Evolutionary conservation across 2,329 filamentous ascomycete genomes (phyloP).

Genomic region (Diplocarpon mali): DNA sequence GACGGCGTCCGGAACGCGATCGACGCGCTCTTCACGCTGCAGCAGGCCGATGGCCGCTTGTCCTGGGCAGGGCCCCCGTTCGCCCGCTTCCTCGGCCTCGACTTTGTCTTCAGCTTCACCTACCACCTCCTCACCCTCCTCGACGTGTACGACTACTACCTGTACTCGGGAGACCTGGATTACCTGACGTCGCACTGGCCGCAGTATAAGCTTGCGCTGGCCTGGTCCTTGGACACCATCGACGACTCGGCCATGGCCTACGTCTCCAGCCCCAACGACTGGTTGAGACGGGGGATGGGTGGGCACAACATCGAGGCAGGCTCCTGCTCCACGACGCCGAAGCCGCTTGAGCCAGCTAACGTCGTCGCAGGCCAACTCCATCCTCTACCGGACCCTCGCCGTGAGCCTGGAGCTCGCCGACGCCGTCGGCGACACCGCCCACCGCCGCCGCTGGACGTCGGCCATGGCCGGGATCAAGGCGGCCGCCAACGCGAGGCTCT

Average conservation of each 20-base stretch:
- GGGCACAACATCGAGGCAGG: conserved; percentile 16
- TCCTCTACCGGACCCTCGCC: too few relatives aligned
- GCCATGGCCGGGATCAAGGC: conserved; percentile 5
- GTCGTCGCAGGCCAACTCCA: too few relatives aligned
- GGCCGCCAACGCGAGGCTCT: conserved; percentile 12
- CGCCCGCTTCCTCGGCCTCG: conserved; percentile 25
- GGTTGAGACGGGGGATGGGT: conserved; percentile 18
- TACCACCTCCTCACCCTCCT: too few relatives aligned
- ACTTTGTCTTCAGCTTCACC: too few relatives aligned
- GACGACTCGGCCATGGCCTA: conserved; percentile 26
- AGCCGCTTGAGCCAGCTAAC: too few relatives aligned
- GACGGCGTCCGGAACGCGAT: conserved; percentile 36
- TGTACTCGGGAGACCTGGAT: too few relatives aligned
- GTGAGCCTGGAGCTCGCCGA: too few relatives aligned
- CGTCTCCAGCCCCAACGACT: conserved; percentile 16
- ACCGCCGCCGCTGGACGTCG: conserved; percentile 1
- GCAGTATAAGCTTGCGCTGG: too few relatives aligned
- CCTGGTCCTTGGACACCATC: conserved; percentile 24
- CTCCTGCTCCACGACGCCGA: background rate
- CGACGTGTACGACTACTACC: too few relatives aligned
- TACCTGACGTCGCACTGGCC: too few relatives aligned
- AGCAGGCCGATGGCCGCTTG: conserved; percentile 31
- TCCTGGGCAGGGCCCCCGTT: conserved; percentile 39
- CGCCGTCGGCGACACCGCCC: background rate
- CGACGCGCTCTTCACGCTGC: conserved; percentile 33